These are phyloP conservation scores for Penicillium olsonii DNA, from an alignment of 2,329 filamentous ascomycete species.

Conservation along the genomic window DNA sequence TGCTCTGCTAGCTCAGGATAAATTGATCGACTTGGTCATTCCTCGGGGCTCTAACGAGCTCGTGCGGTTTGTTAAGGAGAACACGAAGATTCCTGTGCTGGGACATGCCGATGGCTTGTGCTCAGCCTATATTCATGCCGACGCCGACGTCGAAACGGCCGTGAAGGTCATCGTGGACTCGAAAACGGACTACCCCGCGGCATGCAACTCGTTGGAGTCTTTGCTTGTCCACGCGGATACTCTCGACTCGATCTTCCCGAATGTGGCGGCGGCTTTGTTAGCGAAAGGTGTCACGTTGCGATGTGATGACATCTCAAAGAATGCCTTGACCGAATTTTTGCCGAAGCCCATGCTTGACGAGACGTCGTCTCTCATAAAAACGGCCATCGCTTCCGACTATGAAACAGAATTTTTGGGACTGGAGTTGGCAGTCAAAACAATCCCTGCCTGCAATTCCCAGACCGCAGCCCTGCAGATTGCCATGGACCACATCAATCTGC, in stretches of 20 bases:
- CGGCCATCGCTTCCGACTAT: conserved; percentile 71
- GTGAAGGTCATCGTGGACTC: conserved; percentile 80
- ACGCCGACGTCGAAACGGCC: conserved; percentile 72
- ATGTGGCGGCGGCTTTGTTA: conserved; percentile 72
- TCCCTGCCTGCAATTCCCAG: conserved; percentile 46
- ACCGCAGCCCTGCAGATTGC: conserved; percentile 63
- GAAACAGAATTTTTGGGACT: conserved; percentile 87
- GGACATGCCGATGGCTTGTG: conserved; percentile 96
- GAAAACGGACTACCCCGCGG: conserved; percentile 91
- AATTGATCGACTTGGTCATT: conserved; percentile 91
- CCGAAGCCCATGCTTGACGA: conserved; percentile 31
- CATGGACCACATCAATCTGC: conserved; percentile 83
- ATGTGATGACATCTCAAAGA: conserved; percentile 72
- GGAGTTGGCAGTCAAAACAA: conserved; percentile 78
- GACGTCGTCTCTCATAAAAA: conserved; percentile 57
- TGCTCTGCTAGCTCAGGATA: conserved; percentile 80
- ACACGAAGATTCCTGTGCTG: conserved; percentile 91
- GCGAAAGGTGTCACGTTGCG: conserved; percentile 77
- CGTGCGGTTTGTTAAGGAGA: conserved; percentile 83
- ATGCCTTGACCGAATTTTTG: conserved; percentile 57
- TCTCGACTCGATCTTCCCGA: conserved; percentile 67
- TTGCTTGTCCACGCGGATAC: conserved; percentile 78
- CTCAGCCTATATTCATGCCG: conserved; percentile 77
- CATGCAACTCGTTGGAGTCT: conserved; percentile 93
- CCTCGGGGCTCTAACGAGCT: conserved; percentile 88